Evolutionary conservation across 2,329 filamentous ascomycete genomes (phyloP).

Genomic region (Drechslerella dactyloides): DNA sequence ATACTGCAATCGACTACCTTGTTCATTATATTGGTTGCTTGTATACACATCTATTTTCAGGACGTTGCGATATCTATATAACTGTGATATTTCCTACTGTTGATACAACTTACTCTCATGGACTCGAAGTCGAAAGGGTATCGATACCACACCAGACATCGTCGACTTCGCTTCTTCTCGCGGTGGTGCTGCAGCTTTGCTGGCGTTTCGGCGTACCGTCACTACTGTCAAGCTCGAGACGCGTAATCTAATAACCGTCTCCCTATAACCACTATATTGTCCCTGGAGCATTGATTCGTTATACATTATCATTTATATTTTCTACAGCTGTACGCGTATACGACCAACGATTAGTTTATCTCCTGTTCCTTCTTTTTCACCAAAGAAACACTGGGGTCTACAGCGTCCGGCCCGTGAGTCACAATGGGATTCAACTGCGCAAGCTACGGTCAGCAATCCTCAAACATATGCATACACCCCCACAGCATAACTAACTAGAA

Average conservation of each 20-base stretch:
- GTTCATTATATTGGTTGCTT: too few species aligned
- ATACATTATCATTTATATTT: too few species aligned
- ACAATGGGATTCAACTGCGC: slow-evolving; percentile 39
- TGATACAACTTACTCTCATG: slow-evolving; percentile 10
- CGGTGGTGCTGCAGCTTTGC: slow-evolving; percentile 37
- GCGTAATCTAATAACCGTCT: too few species aligned
- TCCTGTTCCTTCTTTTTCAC: neutral
- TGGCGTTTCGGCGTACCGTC: slow-evolving; percentile 29
- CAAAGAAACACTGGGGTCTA: neutral
- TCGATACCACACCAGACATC: slow-evolving; percentile 13
- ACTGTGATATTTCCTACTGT: neutral
- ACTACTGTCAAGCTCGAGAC: slow-evolving; percentile 2
- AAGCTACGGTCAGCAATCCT: slow-evolving; percentile 23
- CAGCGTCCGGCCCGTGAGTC: neutral
- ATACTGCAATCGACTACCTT: neutral
- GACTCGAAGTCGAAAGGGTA: slow-evolving; percentile 8
- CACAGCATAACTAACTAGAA: neutral
- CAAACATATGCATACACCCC: neutral
- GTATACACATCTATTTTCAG: too few species aligned
- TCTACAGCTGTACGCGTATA: too few species aligned
- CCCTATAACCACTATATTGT: too few species aligned
- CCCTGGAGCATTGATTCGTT: neutral
- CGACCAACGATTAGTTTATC: too few species aligned
- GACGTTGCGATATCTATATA: neutral
- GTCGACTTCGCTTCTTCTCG: slow-evolving; percentile 20